Base-by-base conservation (phyloP, 1,284 basidiomycete genomes). In the Chalciporus sp. region DNA sequence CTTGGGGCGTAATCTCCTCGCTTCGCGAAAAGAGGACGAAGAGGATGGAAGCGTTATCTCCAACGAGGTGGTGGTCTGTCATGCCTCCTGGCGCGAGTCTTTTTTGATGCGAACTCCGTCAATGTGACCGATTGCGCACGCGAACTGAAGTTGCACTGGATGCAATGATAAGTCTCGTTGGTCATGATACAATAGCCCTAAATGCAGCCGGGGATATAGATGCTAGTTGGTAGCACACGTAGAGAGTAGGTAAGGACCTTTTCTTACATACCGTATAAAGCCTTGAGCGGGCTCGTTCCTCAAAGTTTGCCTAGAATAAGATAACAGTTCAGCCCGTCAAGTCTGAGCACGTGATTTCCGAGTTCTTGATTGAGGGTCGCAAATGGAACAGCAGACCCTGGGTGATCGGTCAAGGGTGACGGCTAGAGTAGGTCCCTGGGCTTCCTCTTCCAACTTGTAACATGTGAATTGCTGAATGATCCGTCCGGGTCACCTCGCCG, bases 1-100 rank as follows among this genome's bases (percentile, higher is more conserved):
- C 43, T 10, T 41, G 46, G 35, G 63, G 65, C 61, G 61, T 55
- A 63, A 59, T 39, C 31, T 17, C 31, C 12, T 46, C 29, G 27
- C 60, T 57, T 61, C 47, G 60, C 43, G 42, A 62, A 52, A 33
- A 23, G 49, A 37, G 42, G 23, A 17, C 23, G n/a, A 23, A 12
- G 6, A 28, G 33, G 42, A 51, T 60, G 48, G 60, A 59, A 60
- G 37, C 42, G 45, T 33, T 17, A 60, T 61, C 51, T 27, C 57
- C 57, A 59, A 60, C 27, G 57, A 47, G 41, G 52, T 5, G 35
- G 35, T n/a, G 6, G 5, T 29, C 9, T 4, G n/a, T 7, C n/a
- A n/a, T 2, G 35, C 6, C 7, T 37, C 35, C 7, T 37, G 35
- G 35, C 35, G n/a, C 19, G 12, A 12, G 33, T 44, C 44, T 9